Base-by-base conservation (phyloP, 345 rosid genomes). In the Sisymbrium irio region DNA sequence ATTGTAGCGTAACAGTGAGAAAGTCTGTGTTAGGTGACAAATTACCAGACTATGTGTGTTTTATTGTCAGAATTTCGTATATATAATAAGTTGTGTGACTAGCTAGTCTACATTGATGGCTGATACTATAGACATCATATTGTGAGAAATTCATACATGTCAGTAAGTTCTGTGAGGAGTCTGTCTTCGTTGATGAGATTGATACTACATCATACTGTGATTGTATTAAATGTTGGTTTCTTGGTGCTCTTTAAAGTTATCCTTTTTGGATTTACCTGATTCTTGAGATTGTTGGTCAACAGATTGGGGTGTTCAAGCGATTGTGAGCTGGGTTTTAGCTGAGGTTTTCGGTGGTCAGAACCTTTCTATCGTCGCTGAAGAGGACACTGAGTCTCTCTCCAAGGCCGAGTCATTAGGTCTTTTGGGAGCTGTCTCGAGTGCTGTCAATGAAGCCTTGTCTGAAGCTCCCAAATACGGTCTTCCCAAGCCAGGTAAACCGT, bases 301-400 rank as follows among this genome's bases (percentile, higher is more conserved):
- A 90, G 97, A 93, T 76, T 93, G 95, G 93, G 87, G 98, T 74
- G 97, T 93, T 54, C 97, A 90, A 80, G 98, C 97, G 33, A 84
- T 82, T 67, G 87, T 93, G 54, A 89, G 96, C 81, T 93, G 91
- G 97, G 71, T 88, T 46, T 85, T 93, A 65, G 86, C 92, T 6
- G 82, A 86, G 76, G 73, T 71, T 76, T 89, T 85, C 71, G 83
- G 89, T 62, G 76, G 63, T 78, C 78, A 75, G 67, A 82, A 80
- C 56, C 81, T 87, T 57, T 88, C 89, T 0, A 84, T 89, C 67
- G 87, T 93, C n/a, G 97, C 98, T 36, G 97, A 93, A 78, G 98
- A 93, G 78, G 98, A 93, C 78, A 82, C 79, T 15, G 82, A 83
- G 59, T 69, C 92, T n/a, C 97, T 91, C 58, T 83, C 92, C 22